phyloP scores from a whole-genome alignment of 495 filamentous ascomycete species.

The Elasticomyces elasticus region DNA sequence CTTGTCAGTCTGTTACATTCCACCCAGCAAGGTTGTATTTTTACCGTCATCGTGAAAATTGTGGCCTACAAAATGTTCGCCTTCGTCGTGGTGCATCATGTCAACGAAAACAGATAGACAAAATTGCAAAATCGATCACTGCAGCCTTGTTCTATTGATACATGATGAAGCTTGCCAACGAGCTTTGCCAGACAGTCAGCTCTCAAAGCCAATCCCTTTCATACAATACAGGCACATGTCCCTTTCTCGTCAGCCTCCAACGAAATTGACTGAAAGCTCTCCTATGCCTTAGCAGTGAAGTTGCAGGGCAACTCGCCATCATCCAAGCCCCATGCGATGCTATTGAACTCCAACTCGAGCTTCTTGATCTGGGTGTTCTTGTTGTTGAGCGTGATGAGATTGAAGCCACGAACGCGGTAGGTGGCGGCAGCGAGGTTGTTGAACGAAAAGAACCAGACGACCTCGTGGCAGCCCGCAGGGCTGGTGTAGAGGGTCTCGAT shows the following conservation, averaged over 20 bases:
- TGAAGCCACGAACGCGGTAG: constrained; percentile 5
- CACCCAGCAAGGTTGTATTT: too few species aligned
- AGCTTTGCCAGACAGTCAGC: background rate
- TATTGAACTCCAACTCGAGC: constrained; percentile 6
- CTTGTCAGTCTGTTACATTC: too few species aligned
- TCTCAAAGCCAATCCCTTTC: background rate
- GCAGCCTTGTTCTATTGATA: too few species aligned
- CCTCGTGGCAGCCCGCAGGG: background rate
- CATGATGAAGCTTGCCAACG: background rate
- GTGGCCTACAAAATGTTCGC: too few species aligned
- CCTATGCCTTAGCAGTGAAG: background rate
- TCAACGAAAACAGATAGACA: too few species aligned
- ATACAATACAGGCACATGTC: background rate
- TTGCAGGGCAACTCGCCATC: constrained; percentile 11
- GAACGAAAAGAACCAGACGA: constrained; percentile 5
- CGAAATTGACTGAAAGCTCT: too few species aligned
- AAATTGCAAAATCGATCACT: too few species aligned
- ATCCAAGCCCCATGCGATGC: constrained; percentile 5
- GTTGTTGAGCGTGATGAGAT: background rate
- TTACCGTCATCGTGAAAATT: too few species aligned
- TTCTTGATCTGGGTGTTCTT: background rate
- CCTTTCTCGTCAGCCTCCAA: background rate
- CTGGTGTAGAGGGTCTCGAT: background rate
- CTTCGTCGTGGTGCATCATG: too few species aligned
- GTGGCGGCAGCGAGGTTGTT: background rate